A percentile compares a stretch with the other conserved stretches of the same genome.
Conservation (phyloP, 192 early-diverging fungal species). For the Podila epigama region DNA sequence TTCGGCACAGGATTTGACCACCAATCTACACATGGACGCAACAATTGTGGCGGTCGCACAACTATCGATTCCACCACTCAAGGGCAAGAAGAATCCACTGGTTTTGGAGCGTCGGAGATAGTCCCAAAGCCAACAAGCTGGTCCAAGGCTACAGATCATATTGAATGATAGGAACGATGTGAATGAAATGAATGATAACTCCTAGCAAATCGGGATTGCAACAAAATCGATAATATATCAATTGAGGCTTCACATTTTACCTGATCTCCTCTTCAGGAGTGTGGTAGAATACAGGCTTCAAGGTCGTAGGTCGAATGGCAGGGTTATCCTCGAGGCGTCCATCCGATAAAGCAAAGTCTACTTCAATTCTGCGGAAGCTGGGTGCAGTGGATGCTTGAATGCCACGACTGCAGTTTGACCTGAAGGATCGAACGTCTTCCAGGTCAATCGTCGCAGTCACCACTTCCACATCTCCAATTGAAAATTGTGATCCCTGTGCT, state of each 20-base stretch:
- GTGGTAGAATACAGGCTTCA: constrained; percentile 63
- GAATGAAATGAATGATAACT: no score
- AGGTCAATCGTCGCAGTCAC: constrained; percentile 91
- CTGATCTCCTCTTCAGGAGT: constrained; percentile 91
- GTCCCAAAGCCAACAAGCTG: constrained; percentile 99
- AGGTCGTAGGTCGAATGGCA: constrained; percentile 56
- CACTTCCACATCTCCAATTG: constrained; percentile 93
- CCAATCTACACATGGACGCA: constrained; percentile 89
- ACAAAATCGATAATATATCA: background rate
- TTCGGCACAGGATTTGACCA: constrained; percentile 68
- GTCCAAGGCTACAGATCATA: constrained; percentile 68
- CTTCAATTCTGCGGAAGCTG: constrained; percentile 74
- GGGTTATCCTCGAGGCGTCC: constrained; percentile 47
- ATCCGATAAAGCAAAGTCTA: constrained; percentile 62
- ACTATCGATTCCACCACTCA: constrained; percentile 98
- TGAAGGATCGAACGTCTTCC: constrained; percentile 84
- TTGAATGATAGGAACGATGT: no score
- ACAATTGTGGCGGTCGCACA: constrained; percentile 90
- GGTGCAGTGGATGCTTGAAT: constrained; percentile 75
- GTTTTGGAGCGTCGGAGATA: constrained; percentile 92
- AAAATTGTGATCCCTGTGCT: constrained; percentile 93
- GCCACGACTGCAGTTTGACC: constrained; percentile 75
- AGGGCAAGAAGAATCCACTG: constrained; percentile 92
- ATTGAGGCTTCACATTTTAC: constrained; percentile 4
- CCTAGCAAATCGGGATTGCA: no score